Evolutionary conservation across 441 rosid genomes (phyloP).

Genomic region (Corymbia citriodora): DNA sequence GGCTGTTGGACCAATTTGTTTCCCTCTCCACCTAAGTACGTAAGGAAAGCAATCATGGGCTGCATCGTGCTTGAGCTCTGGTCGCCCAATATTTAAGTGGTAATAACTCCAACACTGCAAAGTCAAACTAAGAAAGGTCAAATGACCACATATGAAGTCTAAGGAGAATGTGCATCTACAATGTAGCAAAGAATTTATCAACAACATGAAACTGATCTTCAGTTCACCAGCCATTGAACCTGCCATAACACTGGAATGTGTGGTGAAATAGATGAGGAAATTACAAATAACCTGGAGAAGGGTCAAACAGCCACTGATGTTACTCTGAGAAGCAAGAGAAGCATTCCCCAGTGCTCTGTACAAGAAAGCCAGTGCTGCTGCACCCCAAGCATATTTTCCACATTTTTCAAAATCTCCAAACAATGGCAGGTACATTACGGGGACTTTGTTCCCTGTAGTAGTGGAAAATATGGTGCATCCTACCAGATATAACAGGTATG

Average conservation of each 20-base stretch:
- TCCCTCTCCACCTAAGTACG: slow-evolving; percentile 91
- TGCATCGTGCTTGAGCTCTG: slow-evolving; percentile 83
- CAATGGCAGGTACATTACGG: slow-evolving; percentile 95
- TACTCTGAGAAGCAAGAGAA: slow-evolving; percentile 93
- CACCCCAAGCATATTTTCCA: slow-evolving; percentile 93
- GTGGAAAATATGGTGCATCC: slow-evolving; percentile 99
- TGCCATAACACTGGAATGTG: neutral
- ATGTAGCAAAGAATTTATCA: neutral
- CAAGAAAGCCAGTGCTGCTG: slow-evolving; percentile 89
- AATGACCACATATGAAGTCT: neutral
- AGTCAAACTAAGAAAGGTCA: neutral
- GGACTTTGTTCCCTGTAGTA: slow-evolving; percentile 96
- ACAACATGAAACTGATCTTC: neutral
- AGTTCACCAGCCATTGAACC: neutral
- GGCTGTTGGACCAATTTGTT: slow-evolving; percentile 93
- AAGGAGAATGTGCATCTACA: neutral
- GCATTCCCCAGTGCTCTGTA: slow-evolving; percentile 98
- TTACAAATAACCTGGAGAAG: slow-evolving; percentile 50
- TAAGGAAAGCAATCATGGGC: slow-evolving; percentile 69
- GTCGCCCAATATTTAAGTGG: slow-evolving; percentile 85
- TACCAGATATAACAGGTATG: slow-evolving; percentile 86
- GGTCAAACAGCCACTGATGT: slow-evolving; percentile 95
- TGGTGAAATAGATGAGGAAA: neutral
- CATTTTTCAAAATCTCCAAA: slow-evolving; percentile 79
- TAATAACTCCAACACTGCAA: slow-evolving; percentile 94